Evolutionary conservation across 164 flowering plant genomes (phyloP), one percentile per base, ranked within the genome.

Genomic region (Chimonanthus salicifolius): DNA sequence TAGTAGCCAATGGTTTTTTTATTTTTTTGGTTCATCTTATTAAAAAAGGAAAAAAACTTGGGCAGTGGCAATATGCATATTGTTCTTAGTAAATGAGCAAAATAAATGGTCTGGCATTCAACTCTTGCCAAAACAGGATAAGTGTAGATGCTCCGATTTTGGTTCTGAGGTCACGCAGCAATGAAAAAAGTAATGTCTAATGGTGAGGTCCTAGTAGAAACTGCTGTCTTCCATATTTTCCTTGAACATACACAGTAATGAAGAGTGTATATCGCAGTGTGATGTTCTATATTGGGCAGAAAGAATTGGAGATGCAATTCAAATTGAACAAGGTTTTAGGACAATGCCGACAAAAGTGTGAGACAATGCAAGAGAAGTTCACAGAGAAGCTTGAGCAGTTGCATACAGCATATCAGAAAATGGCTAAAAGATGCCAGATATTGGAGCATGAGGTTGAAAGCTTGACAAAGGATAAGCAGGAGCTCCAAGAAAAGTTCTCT

Each of bases 271-370:
- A 89, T 82, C 85, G 89, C 84, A 92, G 98, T 74, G 90, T 96
- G 60, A 96, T 92, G 99, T 92, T 96, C 83, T 91, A 80, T 76
- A 81, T 90, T 73, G 95, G 97, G 77, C 99, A 96, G 81, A 94
- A 85, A 82, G 99, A 96, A 75, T 80, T 92, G 74, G 98, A 96
- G 79, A 44, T 44, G 44, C 68, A 65, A 88, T 88, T 65, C 81
- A 94, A 95, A 87, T 85, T 94, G 94, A 94, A 94, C 85, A 88
- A 87, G 75, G 62, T 91, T 72, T 87, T 90, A 33, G 88, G 85
- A 58, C 99, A 96, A 74, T 96, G 86, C 82, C 85, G 91, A 73
- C 98, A 94, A 80, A 96, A 96, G 86, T 94, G 97, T 78, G 97
- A 92, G 78, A 71, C 72, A 44, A 88, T 96, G 94, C 98, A 94